Base-by-base conservation (phyloP, 2,329 filamentous ascomycete genomes). In the Fusarium sp. region DNA sequence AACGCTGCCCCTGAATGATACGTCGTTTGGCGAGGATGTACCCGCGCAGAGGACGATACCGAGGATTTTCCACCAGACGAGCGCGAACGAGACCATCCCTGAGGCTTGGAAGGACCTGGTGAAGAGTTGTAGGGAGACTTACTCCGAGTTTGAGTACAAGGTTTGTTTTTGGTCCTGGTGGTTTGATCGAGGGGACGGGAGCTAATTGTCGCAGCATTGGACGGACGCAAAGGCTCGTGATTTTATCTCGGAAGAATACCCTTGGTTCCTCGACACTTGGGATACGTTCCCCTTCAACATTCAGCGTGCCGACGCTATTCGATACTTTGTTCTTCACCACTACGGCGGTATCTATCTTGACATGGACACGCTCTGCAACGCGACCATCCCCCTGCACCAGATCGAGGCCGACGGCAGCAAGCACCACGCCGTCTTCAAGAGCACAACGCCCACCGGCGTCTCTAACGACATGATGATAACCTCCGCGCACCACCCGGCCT, bases 381-480 rank as follows among this genome's bases (percentile, higher is more conserved):
- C 76, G 45, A 75, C 73, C 5, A 69, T 81, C 16, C 79, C 79
- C 5, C 55, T 80, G 11, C 51, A 75, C 37, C 70, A 76, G n/a
- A 66, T 81, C 54, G 79, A 79, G 25, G 44, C 70, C 38, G 76
- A 70, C 56, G 67, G 60, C 23, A 59, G 37, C 12, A 48, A 37
- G 7, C 74, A 79, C 66, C 68, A 73, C 42, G 77, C 79, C 54
- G 65, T 80, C 41, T 80, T 79, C 74, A 78, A 80, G 49, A 80
- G 79, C 72, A 95, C 93, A 0, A 83, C 87, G 6, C 93, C 93
- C 5, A 95, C 93, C 3, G 93, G 93, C 70, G 93, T 95, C 74
- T 93, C 91, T 73, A 95, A 95, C 83, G 93, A 95, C 77, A 91
- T 91, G 44, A 94, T 95, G 92, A 92, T 92, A 54, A 83, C 92